These are phyloP conservation scores for Brettanomyces nanus DNA, from an alignment of 805 yeast genomes.

Conservation along the genomic window DNA sequence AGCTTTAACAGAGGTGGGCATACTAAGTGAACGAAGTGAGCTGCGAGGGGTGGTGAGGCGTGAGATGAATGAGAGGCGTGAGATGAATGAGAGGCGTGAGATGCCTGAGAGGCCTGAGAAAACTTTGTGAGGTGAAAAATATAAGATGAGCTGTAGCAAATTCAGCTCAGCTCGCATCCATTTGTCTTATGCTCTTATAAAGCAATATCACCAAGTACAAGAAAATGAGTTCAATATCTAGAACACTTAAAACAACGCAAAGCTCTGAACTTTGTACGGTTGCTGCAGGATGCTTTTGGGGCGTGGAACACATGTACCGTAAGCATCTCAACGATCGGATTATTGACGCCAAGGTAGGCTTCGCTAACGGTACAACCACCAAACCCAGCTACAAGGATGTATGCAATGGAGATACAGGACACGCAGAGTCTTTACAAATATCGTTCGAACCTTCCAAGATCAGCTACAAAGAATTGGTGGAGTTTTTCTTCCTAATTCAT, in stretches of 20 bases:
- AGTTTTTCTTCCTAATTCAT: conserved; percentile 84
- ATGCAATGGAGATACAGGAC: conserved; percentile 67
- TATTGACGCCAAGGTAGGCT: conserved; percentile 78
- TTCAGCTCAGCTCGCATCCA: too few species aligned
- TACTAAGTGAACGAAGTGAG: not conserved
- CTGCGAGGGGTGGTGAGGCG: not conserved
- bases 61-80: too few species aligned
- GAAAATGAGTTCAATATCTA: conserved; percentile 15
- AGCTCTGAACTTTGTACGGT: conserved; percentile 47
- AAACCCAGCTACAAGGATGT: conserved; percentile 64
- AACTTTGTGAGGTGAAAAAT: too few species aligned
- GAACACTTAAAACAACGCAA: conserved; percentile 20
- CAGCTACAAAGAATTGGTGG: conserved; percentile 53
- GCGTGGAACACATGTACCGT: conserved; percentile 75
- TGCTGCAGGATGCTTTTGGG: conserved; percentile 77
- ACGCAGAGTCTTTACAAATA: conserved; percentile 79
- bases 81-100: too few species aligned
- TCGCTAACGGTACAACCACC: conserved; percentile 61
- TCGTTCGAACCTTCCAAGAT: conserved; percentile 69
- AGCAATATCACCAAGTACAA: too few species aligned
- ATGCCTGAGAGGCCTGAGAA: too few species aligned
- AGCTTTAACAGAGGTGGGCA: conserved; percentile 17
- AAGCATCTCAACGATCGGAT: conserved; percentile 62
- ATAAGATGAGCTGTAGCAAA: too few species aligned
- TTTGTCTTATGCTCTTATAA: too few species aligned